Percentiles rank a stretch among this genome's conserved stretches.
phyloP scores from a whole-genome alignment of 164 flowering plant genomes.

The Magnolia kwangsiensis region DNA sequence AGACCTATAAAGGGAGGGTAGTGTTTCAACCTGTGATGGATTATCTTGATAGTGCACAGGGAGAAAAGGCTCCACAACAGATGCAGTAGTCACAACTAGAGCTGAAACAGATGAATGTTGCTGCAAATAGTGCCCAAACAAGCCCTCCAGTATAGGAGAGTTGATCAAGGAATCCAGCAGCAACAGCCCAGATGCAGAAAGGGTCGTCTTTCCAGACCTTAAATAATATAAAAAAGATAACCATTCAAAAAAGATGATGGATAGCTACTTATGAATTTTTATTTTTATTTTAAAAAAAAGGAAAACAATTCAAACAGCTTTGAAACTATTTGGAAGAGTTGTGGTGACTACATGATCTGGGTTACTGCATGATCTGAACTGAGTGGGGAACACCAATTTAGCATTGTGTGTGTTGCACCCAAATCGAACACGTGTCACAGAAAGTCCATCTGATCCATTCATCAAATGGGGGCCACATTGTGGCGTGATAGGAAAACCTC shows the following conservation, averaged over 20 bases:
- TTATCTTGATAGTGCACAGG: constrained; percentile 31
- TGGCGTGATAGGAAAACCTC: neutral
- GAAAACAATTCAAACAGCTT: too few relatives aligned
- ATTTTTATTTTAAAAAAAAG: too few relatives aligned
- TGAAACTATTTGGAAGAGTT: neutral
- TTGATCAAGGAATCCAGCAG: constrained; percentile 45
- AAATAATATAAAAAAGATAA: neutral
- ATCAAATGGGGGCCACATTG: neutral
- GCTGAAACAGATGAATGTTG: constrained; percentile 4
- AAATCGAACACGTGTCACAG: neutral
- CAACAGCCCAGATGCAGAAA: constrained; percentile 84
- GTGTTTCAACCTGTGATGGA: constrained; percentile 35
- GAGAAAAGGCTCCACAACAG: constrained; percentile 80
- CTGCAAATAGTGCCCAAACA: constrained; percentile 5
- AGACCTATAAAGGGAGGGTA: neutral
- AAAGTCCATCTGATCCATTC: neutral
- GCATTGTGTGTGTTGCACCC: neutral
- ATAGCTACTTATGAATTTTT: neutral
- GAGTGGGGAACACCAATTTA: neutral
- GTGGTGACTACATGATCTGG: neutral
- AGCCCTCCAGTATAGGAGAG: constrained; percentile 18
- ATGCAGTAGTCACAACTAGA: constrained; percentile 72
- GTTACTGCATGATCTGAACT: neutral
- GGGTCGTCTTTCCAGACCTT: constrained; percentile 78
- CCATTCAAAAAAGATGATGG: neutral